Base-by-base conservation (phyloP, 148 eudicot species). In the Silene latifolia region DNA sequence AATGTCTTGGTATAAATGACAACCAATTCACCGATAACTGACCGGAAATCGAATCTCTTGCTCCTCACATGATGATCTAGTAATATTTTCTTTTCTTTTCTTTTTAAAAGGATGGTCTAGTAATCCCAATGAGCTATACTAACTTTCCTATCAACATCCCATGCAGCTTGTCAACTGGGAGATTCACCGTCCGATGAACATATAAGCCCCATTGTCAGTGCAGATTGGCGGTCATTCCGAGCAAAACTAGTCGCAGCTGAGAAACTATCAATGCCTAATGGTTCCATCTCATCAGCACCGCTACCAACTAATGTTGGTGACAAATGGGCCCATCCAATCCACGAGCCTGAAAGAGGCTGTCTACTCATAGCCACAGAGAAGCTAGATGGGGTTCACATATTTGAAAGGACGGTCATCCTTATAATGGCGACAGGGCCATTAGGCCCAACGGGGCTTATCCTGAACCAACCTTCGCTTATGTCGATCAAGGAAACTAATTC, bases 331-430 rank as follows among this genome's bases (percentile, higher is more conserved):
- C 98, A 93, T 74, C 68, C 83, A 5, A 88, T 93, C 73, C 87
- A 85, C 61, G 87, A 84, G 69, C 98, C 97, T 7, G 98, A 93
- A 76, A 89, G 81, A 73, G 98, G 98, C 47, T 93, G 97, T 83
- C 69, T 93, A 47, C 86, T 93, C 54, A 85, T 93, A 53, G 98
- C 98, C 35, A 87, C 93, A 0, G 90, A 88, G 74, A 91, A 91
- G 89, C 95, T 93, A 4, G 88, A 93, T 29, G 98, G 97, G 17
- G 95, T 91, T 72, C 97, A 91, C 85, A 93, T 93, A n/a, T 93
- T 91, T 73, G 98, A 91, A 75, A 82, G 88, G 72, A 90, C 98
- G 11, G 98, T 89, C 19, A 76, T 93, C 74, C 87, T 93, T n/a
- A 81, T 93, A 71, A 74, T 91, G 46, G 81, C 97, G 25, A 87